Evolutionary conservation across 2,329 filamentous ascomycete genomes (phyloP), one percentile per base, ranked within the genome.

Genomic region (Neurospora sp.): DNA sequence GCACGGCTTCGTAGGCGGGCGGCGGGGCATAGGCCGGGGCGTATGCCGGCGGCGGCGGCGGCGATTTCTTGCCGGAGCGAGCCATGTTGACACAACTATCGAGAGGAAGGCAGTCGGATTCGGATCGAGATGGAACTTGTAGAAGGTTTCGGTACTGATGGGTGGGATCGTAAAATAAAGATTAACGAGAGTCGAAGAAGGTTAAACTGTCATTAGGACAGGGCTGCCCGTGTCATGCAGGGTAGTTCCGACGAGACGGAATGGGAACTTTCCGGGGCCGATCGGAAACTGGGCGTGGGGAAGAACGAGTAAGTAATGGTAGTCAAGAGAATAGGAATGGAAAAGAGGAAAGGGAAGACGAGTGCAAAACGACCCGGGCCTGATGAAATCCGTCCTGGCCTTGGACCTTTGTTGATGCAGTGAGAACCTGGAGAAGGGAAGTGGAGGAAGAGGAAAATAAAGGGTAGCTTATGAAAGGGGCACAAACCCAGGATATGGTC

Each of bases 171-270:
- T 33, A 33, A 62, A 62, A 17, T 17, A 62, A 33, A 71, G 68
- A 70, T 76, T 75, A 82, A 82, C 75, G 81, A 83, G 74, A 79
- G 81, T 82, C 76, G 74, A 78, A 74, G 80, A 83, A 82, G 76
- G 72, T 75, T 77, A 80, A 79, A 71, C 69, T 70, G 73, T 76
- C 76, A 82, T 82, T 82, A 82, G 52, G 52, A 57, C 77, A 81
- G 81, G 72, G 77, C 74, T 72, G 76, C 73, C 76, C 73, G 73
- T 57, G 67, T 74, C 68, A 72, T 72, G 62, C 33, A 36, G 33
- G 69, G 40, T 68, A 40, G 62, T 33, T 41, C 46, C 19, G 57
- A 69, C 12, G 68, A 28, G 8, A 74, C 72, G 71, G 69, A 72
- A 68, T 65, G 69, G 69, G 70, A 71, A 62, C 23, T 17, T 62